These are phyloP conservation scores for Lentinula sp. DNA, from an alignment of 768 basidiomycete species.

Conservation along the genomic window DNA sequence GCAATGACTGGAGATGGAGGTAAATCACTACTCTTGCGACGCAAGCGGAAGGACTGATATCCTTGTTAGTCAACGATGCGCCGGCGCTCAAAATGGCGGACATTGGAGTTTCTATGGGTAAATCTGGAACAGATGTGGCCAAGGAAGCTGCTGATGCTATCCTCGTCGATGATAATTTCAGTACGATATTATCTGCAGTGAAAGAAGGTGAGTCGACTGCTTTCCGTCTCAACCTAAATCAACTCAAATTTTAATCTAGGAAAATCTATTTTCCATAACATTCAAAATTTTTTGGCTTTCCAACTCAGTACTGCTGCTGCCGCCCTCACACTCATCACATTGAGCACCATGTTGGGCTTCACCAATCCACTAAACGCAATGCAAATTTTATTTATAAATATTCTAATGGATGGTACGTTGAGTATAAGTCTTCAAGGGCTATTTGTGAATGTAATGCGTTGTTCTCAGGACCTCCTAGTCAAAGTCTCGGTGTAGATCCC, in stretches of 20 bases:
- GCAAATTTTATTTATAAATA: slow-evolving; percentile 99
- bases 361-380: slow-evolving; percentile 94
- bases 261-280: slow-evolving; percentile 98
- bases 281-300: slow-evolving; percentile 96
- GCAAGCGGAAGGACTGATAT: slow-evolving; percentile 4
- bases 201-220: slow-evolving; percentile 64
- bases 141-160: slow-evolving; percentile 98
- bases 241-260: slow-evolving; percentile 33
- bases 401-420: slow-evolving; percentile 88
- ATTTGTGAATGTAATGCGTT: slow-evolving; percentile 2
- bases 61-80: slow-evolving; percentile 79
- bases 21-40: slow-evolving; percentile 25
- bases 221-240: not conserved
- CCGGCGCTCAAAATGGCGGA: slow-evolving; percentile 97
- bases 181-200: slow-evolving; percentile 88
- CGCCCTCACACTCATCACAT: slow-evolving; percentile 89
- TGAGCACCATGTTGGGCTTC: slow-evolving; percentile 85
- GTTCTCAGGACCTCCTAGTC: slow-evolving; percentile 80
- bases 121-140: slow-evolving; percentile 96
- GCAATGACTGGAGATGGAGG: slow-evolving; percentile 98
- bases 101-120: slow-evolving; percentile 97
- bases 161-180: slow-evolving; percentile 95
- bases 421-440: slow-evolving; percentile 4
- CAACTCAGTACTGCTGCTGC: slow-evolving; percentile 98
- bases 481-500: slow-evolving; percentile 94